Evolutionary conservation across 176 grass and related monocot genomes (phyloP), one percentile per base, ranked within the genome.

Genomic region (Oryza glaberrima): DNA sequence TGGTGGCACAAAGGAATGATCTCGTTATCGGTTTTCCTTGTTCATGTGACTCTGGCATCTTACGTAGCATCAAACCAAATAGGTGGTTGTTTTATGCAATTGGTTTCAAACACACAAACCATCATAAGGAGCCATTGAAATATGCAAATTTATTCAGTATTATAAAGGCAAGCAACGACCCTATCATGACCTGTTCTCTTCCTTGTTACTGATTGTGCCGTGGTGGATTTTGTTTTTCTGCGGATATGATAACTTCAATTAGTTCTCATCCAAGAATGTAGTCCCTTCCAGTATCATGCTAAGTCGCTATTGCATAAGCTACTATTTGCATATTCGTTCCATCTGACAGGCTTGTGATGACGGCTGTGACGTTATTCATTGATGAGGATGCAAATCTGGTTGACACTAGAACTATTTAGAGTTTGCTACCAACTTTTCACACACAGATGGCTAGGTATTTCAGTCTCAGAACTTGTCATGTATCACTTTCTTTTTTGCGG

Each of bases 261-360:
- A 68, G 44, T 51, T 67, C 41, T 26, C 52, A 10, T 77, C 30
- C 20, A 28, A 83, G 72, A 36, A 66, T 83, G 19, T 15, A 76
- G 30, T 72, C 28, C 49, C 5, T 71, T 1, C 32, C 20, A 81
- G 32, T 20, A 78, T 61, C 11, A 67, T 70, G 47, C 28, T 65
- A 78, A 17, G 30, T 32, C 28, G 10, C 6, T 70, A 12, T 52
- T 87, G 11, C 82, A 45, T 77, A 38, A 51, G 75, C 73, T 19
- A 30, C n/a, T 54, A 12, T 17, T 84, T 32, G 3, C 43, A 20
- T 61, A 83, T 90, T 76, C 9, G 6, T 77, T n/a, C 61, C 54
- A 85, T 88, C 83, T 79, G 58, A 32, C 88, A 98, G 96, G 67
- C 87, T 98, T 48, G 96, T 94, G 17, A 94, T 94, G 83, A 91